phyloP scores from a whole-genome alignment of 768 basidiomycete genomes.

The Mycena haematopus region DNA sequence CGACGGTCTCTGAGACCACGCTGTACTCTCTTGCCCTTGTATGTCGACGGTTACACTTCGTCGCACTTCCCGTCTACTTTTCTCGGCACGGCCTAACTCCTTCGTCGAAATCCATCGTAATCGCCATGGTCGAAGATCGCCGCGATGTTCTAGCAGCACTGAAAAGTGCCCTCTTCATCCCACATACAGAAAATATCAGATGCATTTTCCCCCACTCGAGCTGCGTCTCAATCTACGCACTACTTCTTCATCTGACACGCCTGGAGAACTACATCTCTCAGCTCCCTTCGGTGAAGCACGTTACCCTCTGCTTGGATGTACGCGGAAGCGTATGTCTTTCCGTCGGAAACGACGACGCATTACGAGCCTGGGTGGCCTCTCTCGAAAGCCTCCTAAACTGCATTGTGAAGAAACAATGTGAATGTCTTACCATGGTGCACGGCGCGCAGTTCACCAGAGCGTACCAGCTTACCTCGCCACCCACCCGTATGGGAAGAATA shows the following conservation, averaged over 20 bases:
- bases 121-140: not conserved
- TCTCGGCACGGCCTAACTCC: not conserved
- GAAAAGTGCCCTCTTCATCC: not conserved
- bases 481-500: not conserved
- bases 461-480: not conserved
- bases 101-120: not conserved
- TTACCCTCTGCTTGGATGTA: not conserved
- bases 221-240: not conserved
- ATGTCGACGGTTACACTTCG: slow-evolving; percentile 8
- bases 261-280: not conserved
- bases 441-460: slow-evolving; percentile 5
- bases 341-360: not conserved
- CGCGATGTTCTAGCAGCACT: not conserved
- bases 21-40: slow-evolving; percentile 1
- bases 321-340: not conserved
- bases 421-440: not conserved
- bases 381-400: not conserved
- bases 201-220: slow-evolving; percentile 14
- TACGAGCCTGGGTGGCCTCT: not conserved
- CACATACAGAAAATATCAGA: not conserved
- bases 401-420: not conserved
- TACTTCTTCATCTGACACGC: not conserved
- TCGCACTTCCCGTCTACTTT: slow-evolving; percentile 7
- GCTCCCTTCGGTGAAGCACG: not conserved
- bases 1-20: not conserved